These are phyloP conservation scores for Lipomyces starkeyi DNA, from an alignment of 805 yeast species.

Conservation along the genomic window DNA sequence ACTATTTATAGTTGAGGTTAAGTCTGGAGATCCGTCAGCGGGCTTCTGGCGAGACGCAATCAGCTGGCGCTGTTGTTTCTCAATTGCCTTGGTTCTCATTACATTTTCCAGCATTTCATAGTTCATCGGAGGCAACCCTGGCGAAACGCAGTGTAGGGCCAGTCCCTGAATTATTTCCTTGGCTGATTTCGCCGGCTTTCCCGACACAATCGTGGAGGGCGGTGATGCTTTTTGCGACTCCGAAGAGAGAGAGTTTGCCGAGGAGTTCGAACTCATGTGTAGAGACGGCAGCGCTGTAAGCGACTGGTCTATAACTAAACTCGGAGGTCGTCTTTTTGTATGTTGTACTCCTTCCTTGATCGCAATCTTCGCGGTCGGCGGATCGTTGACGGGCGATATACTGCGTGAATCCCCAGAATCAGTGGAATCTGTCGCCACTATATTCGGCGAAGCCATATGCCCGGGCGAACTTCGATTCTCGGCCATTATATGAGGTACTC, in stretches of 20 bases:
- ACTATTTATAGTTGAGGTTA: background rate
- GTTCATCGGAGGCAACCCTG: constrained; percentile 42
- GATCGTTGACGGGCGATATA: background rate
- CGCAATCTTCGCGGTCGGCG: background rate
- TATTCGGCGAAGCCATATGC: background rate
- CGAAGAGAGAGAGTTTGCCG: background rate
- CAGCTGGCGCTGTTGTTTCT: constrained; percentile 42
- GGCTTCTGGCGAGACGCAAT: constrained; percentile 40
- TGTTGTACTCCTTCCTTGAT: background rate
- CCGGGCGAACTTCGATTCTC: background rate
- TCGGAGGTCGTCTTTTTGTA: constrained; percentile 29
- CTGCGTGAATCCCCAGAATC: background rate
- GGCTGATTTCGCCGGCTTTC: constrained; percentile 32
- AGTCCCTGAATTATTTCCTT: constrained; percentile 44
- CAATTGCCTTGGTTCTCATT: constrained; percentile 39
- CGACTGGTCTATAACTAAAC: constrained; percentile 18
- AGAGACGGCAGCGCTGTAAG: background rate
- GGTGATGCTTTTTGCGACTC: constrained; percentile 1
- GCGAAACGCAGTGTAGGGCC: constrained; percentile 45
- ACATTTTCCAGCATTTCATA: constrained; percentile 40
- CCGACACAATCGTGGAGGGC: background rate
- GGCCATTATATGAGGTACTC: background rate
- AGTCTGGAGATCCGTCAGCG: constrained; percentile 5
- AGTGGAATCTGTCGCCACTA: background rate
- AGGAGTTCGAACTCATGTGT: background rate